Conservation (phyloP, 441 rosid species). For the Metrosideros polymorpha region DNA sequence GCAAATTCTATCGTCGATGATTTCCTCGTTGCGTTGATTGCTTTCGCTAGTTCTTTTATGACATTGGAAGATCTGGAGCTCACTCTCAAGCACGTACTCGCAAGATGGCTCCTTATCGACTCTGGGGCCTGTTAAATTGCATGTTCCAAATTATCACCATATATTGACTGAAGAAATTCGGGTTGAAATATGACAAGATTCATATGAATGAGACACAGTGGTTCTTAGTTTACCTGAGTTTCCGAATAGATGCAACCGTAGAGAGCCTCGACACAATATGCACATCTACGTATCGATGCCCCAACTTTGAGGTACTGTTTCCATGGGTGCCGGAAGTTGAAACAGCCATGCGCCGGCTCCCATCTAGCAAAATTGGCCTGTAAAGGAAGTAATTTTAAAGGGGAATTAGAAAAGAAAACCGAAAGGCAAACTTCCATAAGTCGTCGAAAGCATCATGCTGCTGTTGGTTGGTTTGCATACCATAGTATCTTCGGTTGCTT, state of each 20-base stretch:
- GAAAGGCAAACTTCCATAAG: not conserved
- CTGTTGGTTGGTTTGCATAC: conserved; percentile 9
- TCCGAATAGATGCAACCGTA: conserved; percentile 24
- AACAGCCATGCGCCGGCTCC: conserved; percentile 64
- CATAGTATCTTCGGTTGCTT: conserved; percentile 52
- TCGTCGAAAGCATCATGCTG: not conserved
- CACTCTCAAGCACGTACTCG: not conserved
- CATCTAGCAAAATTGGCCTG: conserved; percentile 58
- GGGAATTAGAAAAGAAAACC: not conserved
- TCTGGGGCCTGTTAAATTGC: not conserved
- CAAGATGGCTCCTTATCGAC: not conserved
- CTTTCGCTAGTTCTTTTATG: not conserved
- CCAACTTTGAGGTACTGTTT: conserved; percentile 51
- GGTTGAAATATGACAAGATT: not conserved
- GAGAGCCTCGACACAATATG: conserved; percentile 50
- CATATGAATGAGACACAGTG: not conserved
- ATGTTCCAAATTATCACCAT: not conserved
- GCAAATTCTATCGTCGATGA: not conserved
- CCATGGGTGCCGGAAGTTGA: conserved; percentile 60
- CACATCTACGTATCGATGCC: conserved; percentile 40
- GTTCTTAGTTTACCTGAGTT: conserved; percentile 23
- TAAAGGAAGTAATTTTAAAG: not conserved
- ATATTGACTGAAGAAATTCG: not conserved
- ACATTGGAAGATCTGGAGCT: not conserved
- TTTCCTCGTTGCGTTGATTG: not conserved